These are phyloP conservation scores for Microdochium bolleyi DNA, from an alignment of 2,329 filamentous ascomycete species.

Conservation along the genomic window DNA sequence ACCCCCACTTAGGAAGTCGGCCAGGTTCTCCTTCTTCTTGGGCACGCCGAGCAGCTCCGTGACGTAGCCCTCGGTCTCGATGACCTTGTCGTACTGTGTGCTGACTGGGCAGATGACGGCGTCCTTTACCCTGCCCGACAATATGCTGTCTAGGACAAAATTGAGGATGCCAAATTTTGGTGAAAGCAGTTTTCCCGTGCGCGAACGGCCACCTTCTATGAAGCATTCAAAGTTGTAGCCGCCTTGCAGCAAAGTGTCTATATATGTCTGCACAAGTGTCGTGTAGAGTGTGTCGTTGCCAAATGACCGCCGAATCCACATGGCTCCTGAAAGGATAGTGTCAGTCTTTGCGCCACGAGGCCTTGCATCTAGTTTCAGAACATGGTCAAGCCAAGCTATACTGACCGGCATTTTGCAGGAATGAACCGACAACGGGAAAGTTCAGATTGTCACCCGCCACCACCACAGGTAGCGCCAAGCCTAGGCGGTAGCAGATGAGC, in stretches of 20 bases:
- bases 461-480: slow-evolving; percentile 80
- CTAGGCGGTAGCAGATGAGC: slow-evolving; percentile 89
- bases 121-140: slow-evolving; percentile 83
- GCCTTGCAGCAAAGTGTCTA: slow-evolving; percentile 82
- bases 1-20: slow-evolving; percentile 75
- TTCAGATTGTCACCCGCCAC: slow-evolving; percentile 96
- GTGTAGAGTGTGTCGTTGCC: slow-evolving; percentile 86
- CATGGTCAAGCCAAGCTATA: too few species aligned
- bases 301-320: slow-evolving; percentile 93
- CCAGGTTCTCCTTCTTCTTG: slow-evolving; percentile 90
- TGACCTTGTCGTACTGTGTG: slow-evolving; percentile 98
- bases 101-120: slow-evolving; percentile 92
- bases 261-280: slow-evolving; percentile 91
- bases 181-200: slow-evolving; percentile 86
- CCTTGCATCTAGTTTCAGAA: background rate
- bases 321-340: slow-evolving; percentile 40
- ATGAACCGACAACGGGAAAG: slow-evolving; percentile 80
- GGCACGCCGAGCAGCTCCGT: slow-evolving; percentile 88
- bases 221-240: slow-evolving; percentile 97
- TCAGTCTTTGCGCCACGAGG: background rate
- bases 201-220: slow-evolving; percentile 86
- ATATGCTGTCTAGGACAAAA: slow-evolving; percentile 83
- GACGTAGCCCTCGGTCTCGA: slow-evolving; percentile 95
- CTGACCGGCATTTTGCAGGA: slow-evolving; percentile 81
- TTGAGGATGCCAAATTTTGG: slow-evolving; percentile 94